Evolutionary conservation across 140 eudicot genomes (phyloP).

Genomic region (Erigeron philadelphicus): DNA sequence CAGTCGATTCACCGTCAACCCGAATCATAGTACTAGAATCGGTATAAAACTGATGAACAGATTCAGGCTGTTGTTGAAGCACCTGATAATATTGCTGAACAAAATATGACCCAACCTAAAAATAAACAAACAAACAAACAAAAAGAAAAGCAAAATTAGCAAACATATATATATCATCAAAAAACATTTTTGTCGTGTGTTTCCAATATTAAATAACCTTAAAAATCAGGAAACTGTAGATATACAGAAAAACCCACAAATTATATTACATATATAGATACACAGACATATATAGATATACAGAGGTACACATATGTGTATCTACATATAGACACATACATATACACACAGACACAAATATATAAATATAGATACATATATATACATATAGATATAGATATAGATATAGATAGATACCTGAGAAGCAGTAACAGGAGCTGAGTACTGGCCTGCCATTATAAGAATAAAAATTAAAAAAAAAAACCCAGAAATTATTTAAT

Average conservation of each 20-base stretch:
- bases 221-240: not conserved
- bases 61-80: conserved; percentile 57
- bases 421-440: conserved; percentile 39
- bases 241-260: not conserved
- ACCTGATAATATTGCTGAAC: conserved; percentile 65
- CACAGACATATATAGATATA: not conserved
- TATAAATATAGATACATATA: conserved; percentile 9
- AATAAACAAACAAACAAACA: not conserved
- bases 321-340: conserved; percentile 13
- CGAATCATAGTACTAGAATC: conserved; percentile 59
- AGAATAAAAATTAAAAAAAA: conserved; percentile 1
- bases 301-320: not conserved
- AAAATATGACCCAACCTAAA: conserved; percentile 67
- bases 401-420: conserved; percentile 31
- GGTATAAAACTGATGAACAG: conserved; percentile 56
- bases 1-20: conserved; percentile 56
- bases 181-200: not conserved
- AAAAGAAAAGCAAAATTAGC: not conserved
- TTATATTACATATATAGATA: not conserved
- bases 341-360: not conserved
- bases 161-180: not conserved
- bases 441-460: conserved; percentile 49
- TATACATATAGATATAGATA: not conserved
- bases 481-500: conserved; percentile 8
- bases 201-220: not conserved